Percentiles rank a stretch among this genome's conserved stretches.
phyloP scores from a whole-genome alignment of 371 early-diverging fungal species.

The Mortierella sp. region DNA sequence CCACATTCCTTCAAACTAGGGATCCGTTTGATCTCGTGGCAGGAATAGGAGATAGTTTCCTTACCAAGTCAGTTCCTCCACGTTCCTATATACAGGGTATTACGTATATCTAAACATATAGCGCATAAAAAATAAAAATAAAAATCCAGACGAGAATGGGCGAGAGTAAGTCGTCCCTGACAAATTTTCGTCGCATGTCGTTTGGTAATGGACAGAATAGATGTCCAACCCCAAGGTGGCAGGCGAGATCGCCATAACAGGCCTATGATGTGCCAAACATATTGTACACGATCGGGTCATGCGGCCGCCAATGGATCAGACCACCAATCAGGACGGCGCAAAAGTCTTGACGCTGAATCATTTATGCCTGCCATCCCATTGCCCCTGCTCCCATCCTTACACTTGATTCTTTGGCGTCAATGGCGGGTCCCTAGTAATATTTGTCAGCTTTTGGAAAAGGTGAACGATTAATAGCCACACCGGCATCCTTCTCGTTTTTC shows the following conservation, averaged over 20 bases:
- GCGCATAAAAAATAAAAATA: not conserved
- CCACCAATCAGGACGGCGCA: conserved; percentile 67
- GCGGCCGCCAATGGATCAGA: conserved; percentile 67
- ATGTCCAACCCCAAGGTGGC: conserved; percentile 54
- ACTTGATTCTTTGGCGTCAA: not conserved
- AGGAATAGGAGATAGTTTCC: no score
- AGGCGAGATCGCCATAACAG: conserved; percentile 73
- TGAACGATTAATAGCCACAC: conserved; percentile 43
- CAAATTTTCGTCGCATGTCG: conserved; percentile 60
- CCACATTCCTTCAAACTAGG: not conserved
- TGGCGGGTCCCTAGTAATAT: conserved; percentile 43
- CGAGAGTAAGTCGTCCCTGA: conserved; percentile 67
- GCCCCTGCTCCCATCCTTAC: not conserved
- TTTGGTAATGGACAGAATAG: conserved; percentile 45
- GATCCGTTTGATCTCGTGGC: no score
- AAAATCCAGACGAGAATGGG: conserved; percentile 21
- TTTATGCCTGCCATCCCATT: conserved; percentile 32
- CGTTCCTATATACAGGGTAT: no score
- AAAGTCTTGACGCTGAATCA: conserved; percentile 45
- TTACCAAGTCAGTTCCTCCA: no score
- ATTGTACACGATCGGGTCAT: conserved; percentile 70
- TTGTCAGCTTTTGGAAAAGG: conserved; percentile 55
- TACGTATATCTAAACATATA: no score
- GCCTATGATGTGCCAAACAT: conserved; percentile 67
- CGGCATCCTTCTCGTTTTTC: conserved; percentile 43